Evolutionary conservation across 176 grass and related monocot species (phyloP), one percentile per base, ranked within the genome.

Genomic region (Eleusine coracana): DNA sequence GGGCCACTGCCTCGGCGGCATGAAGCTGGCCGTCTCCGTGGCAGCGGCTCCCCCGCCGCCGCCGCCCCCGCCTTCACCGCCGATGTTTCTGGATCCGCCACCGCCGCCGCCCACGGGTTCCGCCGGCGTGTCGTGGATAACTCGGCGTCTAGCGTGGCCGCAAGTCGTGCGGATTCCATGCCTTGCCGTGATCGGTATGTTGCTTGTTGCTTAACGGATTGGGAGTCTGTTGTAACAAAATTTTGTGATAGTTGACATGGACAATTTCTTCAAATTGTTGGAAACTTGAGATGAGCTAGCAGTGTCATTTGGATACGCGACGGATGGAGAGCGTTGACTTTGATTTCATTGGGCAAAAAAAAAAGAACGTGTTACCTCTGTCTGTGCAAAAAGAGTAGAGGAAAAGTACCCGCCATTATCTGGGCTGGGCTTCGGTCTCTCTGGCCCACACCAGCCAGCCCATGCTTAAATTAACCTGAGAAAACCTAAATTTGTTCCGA

Each of bases 1-100:
- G 36, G 90, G 92, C 5, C 90, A 94, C 88, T 97, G 95, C 84
- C 76, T 64, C 28, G 90, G 92, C 44, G 95, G 95, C 51, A 97
- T 92, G 95, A 94, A 81, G 70, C 83, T 97, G 68, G 10, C 80
- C 42, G 64, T 97, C 79, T 66, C 42, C 50, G 90, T 94, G 21
- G 60, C 55, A 12, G 83, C 62, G 79, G 20, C 39, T 21, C 38
- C 78, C 0, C 67, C 78, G 3, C 87, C 74, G 0, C 67, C 88
- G 0, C 82, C 87, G 0, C 60, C 63, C 0, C 17, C 73, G 10
- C 52, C 80, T 13, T 65, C 84, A 9, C 81, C 75, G 1, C 68
- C 75, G 10, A 0, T 28, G 59, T 62, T 62, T 20, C 59, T 13
- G 10, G 23, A 7, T 0, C 11, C 15, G 2, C 51, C 7, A 8